Evolutionary conservation across 139 green algal genomes (phyloP).

Genomic region (Ostreobium quekettii): DNA sequence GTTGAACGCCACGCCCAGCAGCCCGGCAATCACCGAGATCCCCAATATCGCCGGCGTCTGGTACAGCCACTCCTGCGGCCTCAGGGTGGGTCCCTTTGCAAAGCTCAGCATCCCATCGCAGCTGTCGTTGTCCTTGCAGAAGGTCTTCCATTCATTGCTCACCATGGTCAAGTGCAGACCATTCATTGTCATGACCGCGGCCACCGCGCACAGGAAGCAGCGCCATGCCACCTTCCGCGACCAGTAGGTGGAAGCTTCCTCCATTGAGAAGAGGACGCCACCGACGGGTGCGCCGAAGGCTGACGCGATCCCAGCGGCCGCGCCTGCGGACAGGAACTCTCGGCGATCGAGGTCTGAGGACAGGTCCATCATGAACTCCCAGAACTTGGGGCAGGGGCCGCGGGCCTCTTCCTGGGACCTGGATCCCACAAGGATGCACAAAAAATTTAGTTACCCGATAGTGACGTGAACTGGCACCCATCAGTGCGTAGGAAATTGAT

Average conservation of each 20-base stretch:
- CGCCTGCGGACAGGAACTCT: slow-evolving; percentile 69
- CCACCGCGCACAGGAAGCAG: slow-evolving; percentile 74
- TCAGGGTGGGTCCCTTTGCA: too few species aligned
- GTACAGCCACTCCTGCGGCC: slow-evolving; percentile 47
- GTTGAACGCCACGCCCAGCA: slow-evolving; percentile 66
- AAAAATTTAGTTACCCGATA: too few species aligned
- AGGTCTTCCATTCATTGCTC: slow-evolving; percentile 22
- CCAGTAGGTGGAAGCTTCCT: slow-evolving; percentile 67
- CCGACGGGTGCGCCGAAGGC: slow-evolving; percentile 74
- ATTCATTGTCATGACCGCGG: too few species aligned
- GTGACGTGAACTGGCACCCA: too few species aligned
- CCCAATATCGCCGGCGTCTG: slow-evolving; percentile 70
- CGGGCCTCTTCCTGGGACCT: too few species aligned
- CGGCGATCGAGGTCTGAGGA: too few species aligned
- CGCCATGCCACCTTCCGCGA: slow-evolving; percentile 63
- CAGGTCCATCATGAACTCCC: too few species aligned
- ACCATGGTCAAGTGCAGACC: too few species aligned
- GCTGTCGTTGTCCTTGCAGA: slow-evolving; percentile 67
- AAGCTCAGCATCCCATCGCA: too few species aligned
- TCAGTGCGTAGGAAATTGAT: too few species aligned
- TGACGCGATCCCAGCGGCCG: slow-evolving; percentile 65
- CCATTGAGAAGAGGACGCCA: slow-evolving; percentile 78
- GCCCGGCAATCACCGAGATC: slow-evolving; percentile 63
- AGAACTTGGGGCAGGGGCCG: too few species aligned
- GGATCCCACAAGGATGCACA: too few species aligned